phyloP scores from a whole-genome alignment of 1,139 yeast species.

The Diutina mesorugosa region DNA sequence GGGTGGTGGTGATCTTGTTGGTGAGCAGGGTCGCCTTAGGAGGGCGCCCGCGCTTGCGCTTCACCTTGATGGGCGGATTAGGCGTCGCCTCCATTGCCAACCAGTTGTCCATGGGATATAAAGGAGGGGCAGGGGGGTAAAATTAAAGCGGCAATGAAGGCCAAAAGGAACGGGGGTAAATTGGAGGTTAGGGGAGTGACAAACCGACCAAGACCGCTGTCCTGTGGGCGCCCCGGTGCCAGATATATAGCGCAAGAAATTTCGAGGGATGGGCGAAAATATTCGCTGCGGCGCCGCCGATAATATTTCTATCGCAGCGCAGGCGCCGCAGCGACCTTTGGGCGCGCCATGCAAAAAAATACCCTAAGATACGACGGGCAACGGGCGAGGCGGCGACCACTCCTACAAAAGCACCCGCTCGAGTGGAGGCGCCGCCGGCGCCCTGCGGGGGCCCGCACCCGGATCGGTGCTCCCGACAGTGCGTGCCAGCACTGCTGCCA shows the following conservation, averaged over 20 bases:
- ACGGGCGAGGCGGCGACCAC: no score
- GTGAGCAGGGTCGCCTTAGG: conserved; percentile 32
- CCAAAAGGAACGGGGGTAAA: background rate
- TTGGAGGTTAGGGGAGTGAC: background rate
- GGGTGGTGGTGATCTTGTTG: conserved; percentile 14
- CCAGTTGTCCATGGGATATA: background rate
- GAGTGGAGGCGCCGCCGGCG: no score
- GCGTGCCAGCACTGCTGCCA: no score
- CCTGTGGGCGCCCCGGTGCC: background rate
- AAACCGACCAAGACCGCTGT: background rate
- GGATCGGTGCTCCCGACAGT: background rate
- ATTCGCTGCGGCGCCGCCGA: background rate
- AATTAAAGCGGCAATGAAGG: background rate
- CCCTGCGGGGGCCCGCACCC: background rate
- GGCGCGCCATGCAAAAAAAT: background rate
- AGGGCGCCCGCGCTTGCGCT: conserved; percentile 33
- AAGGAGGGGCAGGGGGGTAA: background rate
- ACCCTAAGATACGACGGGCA: background rate
- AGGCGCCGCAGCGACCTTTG: background rate
- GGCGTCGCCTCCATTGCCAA: background rate
- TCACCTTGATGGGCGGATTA: conserved; percentile 6
- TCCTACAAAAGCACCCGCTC: no score
- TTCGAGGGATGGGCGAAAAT: background rate
- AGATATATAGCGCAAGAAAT: background rate
- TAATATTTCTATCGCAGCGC: background rate